phyloP scores from a whole-genome alignment of 2,329 filamentous ascomycete species.

The Colletotrichum sp. region DNA sequence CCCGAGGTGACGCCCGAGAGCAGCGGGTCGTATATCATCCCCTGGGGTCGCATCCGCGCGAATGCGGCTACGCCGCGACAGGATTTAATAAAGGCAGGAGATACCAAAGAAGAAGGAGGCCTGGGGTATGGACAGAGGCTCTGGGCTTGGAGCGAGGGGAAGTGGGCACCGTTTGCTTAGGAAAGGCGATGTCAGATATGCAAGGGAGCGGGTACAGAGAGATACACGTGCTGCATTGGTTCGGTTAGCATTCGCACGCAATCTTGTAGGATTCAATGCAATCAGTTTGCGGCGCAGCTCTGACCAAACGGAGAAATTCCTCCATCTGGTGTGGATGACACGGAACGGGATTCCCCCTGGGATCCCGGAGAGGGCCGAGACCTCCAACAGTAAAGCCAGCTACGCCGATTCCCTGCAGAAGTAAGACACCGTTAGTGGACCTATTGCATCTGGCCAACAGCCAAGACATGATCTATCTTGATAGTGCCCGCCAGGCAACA shows the following conservation, averaged over 20 bases:
- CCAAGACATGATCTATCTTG: not conserved
- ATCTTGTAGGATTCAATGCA: not conserved
- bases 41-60: conserved; percentile 30
- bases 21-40: conserved; percentile 32
- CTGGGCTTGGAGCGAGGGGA: not conserved
- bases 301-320: not conserved
- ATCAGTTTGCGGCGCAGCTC: not conserved
- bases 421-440: not conserved
- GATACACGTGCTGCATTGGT: not conserved
- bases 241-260: not conserved
- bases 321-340: not conserved
- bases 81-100: not conserved
- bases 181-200: not conserved
- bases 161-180: not conserved
- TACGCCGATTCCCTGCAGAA: not conserved
- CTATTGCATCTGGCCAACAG: not conserved
- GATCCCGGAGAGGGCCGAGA: not conserved
- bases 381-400: not conserved
- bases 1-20: conserved; percentile 37
- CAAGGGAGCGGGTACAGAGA: not conserved
- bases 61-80: not conserved
- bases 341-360: not conserved
- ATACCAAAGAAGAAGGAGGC: not conserved
- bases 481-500: not conserved
- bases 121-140: not conserved